Percentiles rank a stretch among this genome's conserved stretches.
phyloP scores from a whole-genome alignment of 2,329 filamentous ascomycete genomes.

The Calonectria crousiana region DNA sequence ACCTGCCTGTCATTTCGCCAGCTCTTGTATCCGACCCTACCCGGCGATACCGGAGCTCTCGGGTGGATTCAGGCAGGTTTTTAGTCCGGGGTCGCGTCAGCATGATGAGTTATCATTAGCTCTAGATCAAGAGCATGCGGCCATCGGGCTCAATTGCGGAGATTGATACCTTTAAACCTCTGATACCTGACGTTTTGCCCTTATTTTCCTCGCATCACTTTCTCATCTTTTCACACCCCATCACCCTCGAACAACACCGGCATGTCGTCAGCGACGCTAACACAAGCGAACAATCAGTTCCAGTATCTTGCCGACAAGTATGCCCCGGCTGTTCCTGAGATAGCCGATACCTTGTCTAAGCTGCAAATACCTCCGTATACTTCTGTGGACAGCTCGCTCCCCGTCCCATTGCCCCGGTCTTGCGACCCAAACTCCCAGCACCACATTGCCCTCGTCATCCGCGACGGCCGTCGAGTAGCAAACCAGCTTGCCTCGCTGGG shows the following conservation, averaged over 20 bases:
- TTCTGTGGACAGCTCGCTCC: constrained; percentile 60
- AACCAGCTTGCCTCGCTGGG: constrained; percentile 62
- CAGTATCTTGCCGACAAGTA: constrained; percentile 76
- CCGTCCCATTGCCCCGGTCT: constrained; percentile 68
- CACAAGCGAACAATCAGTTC: constrained; percentile 60
- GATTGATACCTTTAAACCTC: constrained; percentile 69
- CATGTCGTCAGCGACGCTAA: constrained; percentile 36
- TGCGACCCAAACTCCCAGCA: constrained; percentile 57
- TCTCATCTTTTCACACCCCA: neutral
- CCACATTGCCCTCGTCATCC: constrained; percentile 72
- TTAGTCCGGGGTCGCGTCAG: constrained; percentile 35
- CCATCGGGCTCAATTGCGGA: constrained; percentile 60
- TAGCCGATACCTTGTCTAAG: constrained; percentile 75
- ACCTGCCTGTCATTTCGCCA: constrained; percentile 7
- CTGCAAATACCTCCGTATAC: constrained; percentile 72
- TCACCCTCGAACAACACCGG: neutral
- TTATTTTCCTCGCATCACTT: constrained; percentile 15
- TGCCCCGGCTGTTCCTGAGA: constrained; percentile 73
- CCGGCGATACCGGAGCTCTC: constrained; percentile 43
- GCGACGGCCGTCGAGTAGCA: constrained; percentile 72
- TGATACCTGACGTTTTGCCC: constrained; percentile 49
- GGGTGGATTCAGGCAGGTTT: constrained; percentile 19
- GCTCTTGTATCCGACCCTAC: constrained; percentile 21
- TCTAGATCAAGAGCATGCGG: constrained; percentile 84
- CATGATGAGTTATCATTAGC: constrained; percentile 71